Conservation (phyloP, 176 grass and related monocot genomes). For the Calamus simplicifolius region DNA sequence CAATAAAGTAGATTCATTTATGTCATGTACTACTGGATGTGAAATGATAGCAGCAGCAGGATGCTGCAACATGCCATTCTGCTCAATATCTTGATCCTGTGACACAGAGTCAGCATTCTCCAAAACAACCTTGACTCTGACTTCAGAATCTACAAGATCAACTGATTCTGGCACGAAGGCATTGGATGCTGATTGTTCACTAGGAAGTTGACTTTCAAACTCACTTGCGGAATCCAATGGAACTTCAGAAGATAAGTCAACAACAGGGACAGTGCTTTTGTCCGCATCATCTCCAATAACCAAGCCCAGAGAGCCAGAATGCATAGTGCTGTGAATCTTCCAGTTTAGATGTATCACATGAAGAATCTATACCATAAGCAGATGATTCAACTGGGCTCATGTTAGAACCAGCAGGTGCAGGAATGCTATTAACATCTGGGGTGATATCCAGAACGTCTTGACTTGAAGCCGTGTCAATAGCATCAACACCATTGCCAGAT, state of each 20-base stretch:
- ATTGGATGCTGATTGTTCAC: conserved; percentile 31
- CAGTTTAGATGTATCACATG: neutral
- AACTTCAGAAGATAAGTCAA: conserved; percentile 5
- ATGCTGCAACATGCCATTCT: conserved; percentile 8
- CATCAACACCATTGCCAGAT: neutral
- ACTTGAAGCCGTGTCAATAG: neutral
- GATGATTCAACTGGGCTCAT: neutral
- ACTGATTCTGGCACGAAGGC: conserved; percentile 31
- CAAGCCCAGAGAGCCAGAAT: conserved; percentile 7
- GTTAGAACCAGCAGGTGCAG: neutral
- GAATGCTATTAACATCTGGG: conserved; percentile 9
- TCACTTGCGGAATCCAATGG: neutral
- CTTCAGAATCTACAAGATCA: conserved; percentile 26
- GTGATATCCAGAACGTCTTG: conserved; percentile 14
- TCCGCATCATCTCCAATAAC: too few relatives aligned
- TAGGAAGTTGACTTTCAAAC: conserved; percentile 24
- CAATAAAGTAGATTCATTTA: conserved; percentile 6
- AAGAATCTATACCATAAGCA: neutral
- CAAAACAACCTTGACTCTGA: conserved; percentile 1
- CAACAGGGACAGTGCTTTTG: neutral
- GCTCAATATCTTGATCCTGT: conserved; percentile 11
- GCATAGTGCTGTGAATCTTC: neutral
- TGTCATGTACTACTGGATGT: conserved; percentile 3
- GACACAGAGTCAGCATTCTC: neutral
- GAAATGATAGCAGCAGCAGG: neutral